Percentiles rank a stretch among this genome's conserved stretches.
phyloP scores from a whole-genome alignment of 73 alveolate genomes.

The Paramecium octaurelia region DNA sequence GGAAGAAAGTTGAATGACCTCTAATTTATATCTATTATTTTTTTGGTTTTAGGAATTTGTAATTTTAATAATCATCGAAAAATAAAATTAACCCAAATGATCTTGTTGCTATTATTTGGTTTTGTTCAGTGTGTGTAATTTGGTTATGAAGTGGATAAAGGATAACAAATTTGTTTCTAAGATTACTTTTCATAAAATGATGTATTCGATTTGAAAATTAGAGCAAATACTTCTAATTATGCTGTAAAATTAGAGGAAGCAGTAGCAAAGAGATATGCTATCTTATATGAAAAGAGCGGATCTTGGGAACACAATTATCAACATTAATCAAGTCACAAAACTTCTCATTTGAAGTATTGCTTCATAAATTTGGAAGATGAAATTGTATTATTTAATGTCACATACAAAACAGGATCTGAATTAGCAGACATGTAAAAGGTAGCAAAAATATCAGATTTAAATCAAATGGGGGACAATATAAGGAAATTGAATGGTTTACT shows the following conservation, averaged over 20 bases:
- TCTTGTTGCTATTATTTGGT: neutral
- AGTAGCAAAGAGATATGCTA: neutral
- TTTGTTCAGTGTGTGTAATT: neutral
- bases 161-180: neutral
- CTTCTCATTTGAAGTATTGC: neutral
- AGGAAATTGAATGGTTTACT: neutral
- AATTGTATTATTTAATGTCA: neutral
- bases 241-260: neutral
- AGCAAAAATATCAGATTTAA: constrained; percentile 8
- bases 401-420: constrained; percentile 18
- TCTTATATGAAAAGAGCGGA: neutral
- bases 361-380: neutral
- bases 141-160: neutral
- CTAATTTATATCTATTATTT: neutral
- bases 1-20: neutral
- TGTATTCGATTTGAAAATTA: neutral
- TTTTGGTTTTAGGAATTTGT: neutral
- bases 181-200: neutral
- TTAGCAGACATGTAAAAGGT: constrained; percentile 20
- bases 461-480: neutral
- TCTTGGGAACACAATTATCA: neutral
- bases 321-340: neutral
- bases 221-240: neutral
- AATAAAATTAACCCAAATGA: neutral
- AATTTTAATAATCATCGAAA: neutral